Percentiles rank a stretch among this genome's conserved stretches.
These are phyloP conservation scores for Bondarzewia mesenterica DNA, from an alignment of 1,284 basidiomycete species.

Conservation along the genomic window DNA sequence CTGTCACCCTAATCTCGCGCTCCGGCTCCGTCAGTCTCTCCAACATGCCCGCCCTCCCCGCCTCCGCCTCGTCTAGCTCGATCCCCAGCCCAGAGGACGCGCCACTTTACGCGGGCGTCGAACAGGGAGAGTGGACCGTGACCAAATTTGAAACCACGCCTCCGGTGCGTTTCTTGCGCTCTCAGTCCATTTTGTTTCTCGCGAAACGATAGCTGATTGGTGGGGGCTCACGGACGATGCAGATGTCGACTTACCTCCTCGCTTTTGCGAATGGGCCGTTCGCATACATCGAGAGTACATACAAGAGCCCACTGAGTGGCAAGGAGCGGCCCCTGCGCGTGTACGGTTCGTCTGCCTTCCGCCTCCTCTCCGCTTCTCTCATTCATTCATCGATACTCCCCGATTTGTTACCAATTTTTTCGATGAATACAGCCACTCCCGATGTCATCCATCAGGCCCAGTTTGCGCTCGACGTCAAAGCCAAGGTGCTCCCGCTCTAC, in stretches of 20 bases:
- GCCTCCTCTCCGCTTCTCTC: constrained; percentile 11
- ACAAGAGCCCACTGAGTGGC: constrained; percentile 77
- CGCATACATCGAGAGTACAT: constrained; percentile 66
- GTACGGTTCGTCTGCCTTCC: constrained; percentile 44
- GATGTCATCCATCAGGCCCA: constrained; percentile 80
- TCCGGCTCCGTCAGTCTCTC: constrained; percentile 70
- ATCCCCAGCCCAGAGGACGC: neutral
- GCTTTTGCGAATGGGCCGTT: constrained; percentile 89
- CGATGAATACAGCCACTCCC: constrained; percentile 69
- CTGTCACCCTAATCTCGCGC: constrained; percentile 79
- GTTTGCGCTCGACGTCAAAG: constrained; percentile 87
- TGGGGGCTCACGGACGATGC: neutral
- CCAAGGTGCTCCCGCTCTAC: constrained; percentile 83
- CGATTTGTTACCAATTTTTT: too few relatives aligned
- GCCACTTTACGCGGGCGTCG: constrained; percentile 11
- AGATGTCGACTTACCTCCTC: constrained; percentile 89
- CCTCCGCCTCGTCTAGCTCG: constrained; percentile 30
- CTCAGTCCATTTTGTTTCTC: neutral
- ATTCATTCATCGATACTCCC: too few relatives aligned
- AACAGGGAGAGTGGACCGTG: constrained; percentile 64
- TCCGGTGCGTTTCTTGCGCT: constrained; percentile 23
- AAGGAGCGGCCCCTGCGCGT: constrained; percentile 80
- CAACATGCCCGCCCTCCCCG: constrained; percentile 78
- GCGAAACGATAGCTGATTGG: neutral
- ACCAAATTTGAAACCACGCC: constrained; percentile 75